These are phyloP conservation scores for Saccharomyces pastorianus DNA, from an alignment of 1,139 yeast species.

Conservation along the genomic window DNA sequence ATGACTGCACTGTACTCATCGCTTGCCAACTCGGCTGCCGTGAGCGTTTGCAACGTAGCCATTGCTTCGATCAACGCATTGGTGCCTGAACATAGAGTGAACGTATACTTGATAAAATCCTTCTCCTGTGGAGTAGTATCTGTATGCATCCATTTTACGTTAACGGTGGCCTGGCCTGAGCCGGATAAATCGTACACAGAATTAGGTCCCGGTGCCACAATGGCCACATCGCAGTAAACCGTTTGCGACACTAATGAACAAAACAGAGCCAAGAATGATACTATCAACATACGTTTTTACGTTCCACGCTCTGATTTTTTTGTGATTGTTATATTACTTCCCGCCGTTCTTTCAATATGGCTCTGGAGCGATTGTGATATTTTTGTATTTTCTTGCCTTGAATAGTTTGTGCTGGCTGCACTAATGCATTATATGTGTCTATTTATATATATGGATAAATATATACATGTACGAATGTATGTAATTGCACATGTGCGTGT, in stretches of 20 bases:
- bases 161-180: slow-evolving; percentile 40
- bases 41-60: slow-evolving; percentile 29
- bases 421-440: no score
- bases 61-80: slow-evolving; percentile 42
- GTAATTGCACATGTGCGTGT: neutral
- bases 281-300: neutral
- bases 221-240: slow-evolving; percentile 39
- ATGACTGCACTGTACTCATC: slow-evolving; percentile 37
- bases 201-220: slow-evolving; percentile 44
- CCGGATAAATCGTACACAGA: slow-evolving; percentile 39
- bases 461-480: no score
- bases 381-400: no score
- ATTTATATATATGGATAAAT: no score
- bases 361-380: no score
- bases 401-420: no score
- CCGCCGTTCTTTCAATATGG: no score
- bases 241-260: slow-evolving; percentile 1
- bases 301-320: neutral
- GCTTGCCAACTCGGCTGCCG: slow-evolving; percentile 25
- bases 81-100: slow-evolving; percentile 66
- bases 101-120: slow-evolving; percentile 41
- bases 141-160: slow-evolving; percentile 53
- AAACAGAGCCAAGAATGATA: neutral
- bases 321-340: neutral
- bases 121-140: slow-evolving; percentile 39